phyloP scores from a whole-genome alignment of 352 stramenopile genomes.

The Phytopythium sindhum region DNA sequence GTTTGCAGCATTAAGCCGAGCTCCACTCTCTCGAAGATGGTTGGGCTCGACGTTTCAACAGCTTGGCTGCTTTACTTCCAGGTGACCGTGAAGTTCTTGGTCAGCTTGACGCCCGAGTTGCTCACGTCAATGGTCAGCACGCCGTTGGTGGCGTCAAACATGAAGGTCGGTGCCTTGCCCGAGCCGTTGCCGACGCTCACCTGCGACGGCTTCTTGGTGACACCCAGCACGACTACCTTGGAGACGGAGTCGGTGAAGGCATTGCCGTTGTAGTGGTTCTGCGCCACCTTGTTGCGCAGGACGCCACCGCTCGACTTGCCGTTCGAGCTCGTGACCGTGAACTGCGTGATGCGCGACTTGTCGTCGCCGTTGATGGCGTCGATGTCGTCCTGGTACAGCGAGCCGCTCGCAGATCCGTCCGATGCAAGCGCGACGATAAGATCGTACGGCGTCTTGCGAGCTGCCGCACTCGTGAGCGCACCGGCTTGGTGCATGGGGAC shows the following conservation, averaged over 20 bases:
- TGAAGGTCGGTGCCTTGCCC: constrained; percentile 4
- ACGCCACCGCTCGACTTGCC: background rate
- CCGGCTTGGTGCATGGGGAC: constrained; percentile 40
- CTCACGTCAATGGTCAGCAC: constrained; percentile 10
- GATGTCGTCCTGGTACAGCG: constrained; percentile 53
- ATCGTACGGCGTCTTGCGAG: constrained; percentile 44
- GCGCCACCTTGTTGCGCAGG: constrained; percentile 1
- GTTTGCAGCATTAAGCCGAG: background rate
- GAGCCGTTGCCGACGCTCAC: constrained; percentile 1
- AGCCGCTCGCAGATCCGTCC: constrained; percentile 19
- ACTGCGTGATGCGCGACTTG: constrained; percentile 1
- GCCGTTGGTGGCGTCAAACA: background rate
- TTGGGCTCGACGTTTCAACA: background rate
- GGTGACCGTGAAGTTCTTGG: constrained; percentile 6
- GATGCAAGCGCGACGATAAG: constrained; percentile 38
- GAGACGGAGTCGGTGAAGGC: background rate
- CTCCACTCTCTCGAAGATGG: background rate
- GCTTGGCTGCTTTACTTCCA: constrained; percentile 4
- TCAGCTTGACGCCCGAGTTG: constrained; percentile 1
- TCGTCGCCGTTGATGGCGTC: constrained; percentile 3
- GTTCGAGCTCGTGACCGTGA: background rate
- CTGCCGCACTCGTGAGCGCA: constrained; percentile 36
- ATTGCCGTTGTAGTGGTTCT: constrained; percentile 5
- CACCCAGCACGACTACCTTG: constrained; percentile 4
- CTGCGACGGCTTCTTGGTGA: constrained; percentile 2